These are phyloP conservation scores for Saccharomyces hybrid DNA, from an alignment of 1,139 yeast species.

Conservation along the genomic window DNA sequence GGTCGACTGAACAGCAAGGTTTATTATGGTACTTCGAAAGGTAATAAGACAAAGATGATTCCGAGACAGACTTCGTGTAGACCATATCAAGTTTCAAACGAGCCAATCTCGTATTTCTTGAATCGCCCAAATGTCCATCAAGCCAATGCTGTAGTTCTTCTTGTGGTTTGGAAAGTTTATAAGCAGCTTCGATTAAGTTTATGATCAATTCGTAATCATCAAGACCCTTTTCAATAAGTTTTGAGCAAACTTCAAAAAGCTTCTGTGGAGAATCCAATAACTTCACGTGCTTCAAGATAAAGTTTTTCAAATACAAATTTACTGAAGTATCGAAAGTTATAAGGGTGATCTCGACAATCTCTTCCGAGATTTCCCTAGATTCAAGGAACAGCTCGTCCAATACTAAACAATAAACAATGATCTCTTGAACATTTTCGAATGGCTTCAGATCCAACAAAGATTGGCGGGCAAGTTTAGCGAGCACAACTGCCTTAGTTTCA, in stretches of 20 bases:
- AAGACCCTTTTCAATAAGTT: conserved; percentile 16
- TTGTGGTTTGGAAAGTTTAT: conserved; percentile 11
- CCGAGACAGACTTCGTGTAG: conserved; percentile 11
- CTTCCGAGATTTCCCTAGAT: conserved; percentile 14
- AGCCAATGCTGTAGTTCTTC: conserved; percentile 14
- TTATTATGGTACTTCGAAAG: conserved; percentile 26
- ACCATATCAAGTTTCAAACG: conserved; percentile 22
- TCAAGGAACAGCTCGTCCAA: conserved; percentile 23
- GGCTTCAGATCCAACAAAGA: conserved; percentile 21
- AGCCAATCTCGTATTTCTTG: conserved; percentile 27
- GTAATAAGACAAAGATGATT: conserved; percentile 18
- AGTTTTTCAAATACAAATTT: conserved; percentile 29
- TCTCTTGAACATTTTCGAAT: conserved; percentile 25
- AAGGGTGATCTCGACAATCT: conserved; percentile 20
- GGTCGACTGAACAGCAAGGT: conserved; percentile 28
- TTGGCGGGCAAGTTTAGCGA: conserved; percentile 23
- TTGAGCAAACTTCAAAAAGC: conserved; percentile 15
- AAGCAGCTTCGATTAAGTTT: conserved; percentile 18
- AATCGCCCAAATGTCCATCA: conserved; percentile 15
- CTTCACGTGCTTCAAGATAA: conserved; percentile 20
- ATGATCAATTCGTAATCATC: conserved; percentile 28
- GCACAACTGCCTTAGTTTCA: conserved; percentile 18
- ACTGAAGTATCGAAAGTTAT: conserved; percentile 21
- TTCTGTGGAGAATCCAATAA: conserved; percentile 10
- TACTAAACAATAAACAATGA: conserved; percentile 26